These are phyloP conservation scores for Dothideomycetes sp. DNA, from an alignment of 2,329 filamentous ascomycete genomes.

Conservation along the genomic window DNA sequence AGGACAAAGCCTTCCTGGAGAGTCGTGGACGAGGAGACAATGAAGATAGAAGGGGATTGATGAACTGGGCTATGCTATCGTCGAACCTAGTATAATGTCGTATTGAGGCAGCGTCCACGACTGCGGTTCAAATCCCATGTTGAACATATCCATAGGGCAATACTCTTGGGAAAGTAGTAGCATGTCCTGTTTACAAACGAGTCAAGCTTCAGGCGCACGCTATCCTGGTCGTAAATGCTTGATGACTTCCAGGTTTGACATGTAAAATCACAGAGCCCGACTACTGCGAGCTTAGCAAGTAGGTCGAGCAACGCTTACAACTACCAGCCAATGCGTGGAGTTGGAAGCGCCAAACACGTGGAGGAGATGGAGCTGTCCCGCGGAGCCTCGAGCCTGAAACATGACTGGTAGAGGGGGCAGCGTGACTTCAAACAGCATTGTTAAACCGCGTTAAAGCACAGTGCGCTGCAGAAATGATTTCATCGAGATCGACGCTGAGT, in stretches of 20 bases:
- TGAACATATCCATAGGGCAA: no score
- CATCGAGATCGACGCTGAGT: not conserved
- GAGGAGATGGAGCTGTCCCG: not conserved
- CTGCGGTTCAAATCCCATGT: no score
- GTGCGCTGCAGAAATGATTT: not conserved
- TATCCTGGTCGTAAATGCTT: not conserved
- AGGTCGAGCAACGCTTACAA: not conserved
- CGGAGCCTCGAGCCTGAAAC: slow-evolving; percentile 4
- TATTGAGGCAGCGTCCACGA: no score
- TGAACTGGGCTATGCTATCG: no score
- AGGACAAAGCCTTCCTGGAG: no score
- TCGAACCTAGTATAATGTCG: no score
- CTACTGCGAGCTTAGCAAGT: not conserved
- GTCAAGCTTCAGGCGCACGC: not conserved
- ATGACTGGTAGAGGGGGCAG: not conserved
- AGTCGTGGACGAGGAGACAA: no score
- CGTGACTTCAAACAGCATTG: not conserved
- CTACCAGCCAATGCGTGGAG: not conserved
- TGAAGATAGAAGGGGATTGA: no score
- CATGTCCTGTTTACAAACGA: no score
- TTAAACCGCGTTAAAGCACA: not conserved
- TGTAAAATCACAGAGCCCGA: not conserved
- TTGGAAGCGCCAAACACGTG: not conserved
- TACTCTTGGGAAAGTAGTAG: not conserved
- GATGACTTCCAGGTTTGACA: not conserved